Conservation (phyloP, 257 asterid species). For the Fraxinus anomala region DNA sequence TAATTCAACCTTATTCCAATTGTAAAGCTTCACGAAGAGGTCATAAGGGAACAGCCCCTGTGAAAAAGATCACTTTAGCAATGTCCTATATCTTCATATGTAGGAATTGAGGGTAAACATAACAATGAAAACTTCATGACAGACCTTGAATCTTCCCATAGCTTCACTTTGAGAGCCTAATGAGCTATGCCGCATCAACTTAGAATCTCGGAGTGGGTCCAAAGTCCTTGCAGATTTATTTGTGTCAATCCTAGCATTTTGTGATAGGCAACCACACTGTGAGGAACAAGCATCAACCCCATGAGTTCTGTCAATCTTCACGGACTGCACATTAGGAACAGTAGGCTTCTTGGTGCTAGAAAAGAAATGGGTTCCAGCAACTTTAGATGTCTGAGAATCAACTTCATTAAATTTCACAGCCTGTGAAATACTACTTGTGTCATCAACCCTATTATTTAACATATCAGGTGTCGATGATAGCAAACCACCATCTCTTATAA, state of each 20-base stretch:
- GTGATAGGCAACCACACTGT: conserved; percentile 27
- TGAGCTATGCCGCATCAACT: conserved; percentile 29
- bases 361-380: conserved; percentile 37
- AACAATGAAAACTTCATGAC: conserved; percentile 22
- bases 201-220: conserved; percentile 55
- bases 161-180: conserved; percentile 42
- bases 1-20: conserved; percentile 62
- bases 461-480: conserved; percentile 28
- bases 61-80: conserved; percentile 34
- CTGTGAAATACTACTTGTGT: conserved; percentile 28
- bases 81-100: conserved; percentile 9
- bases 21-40: conserved; percentile 72
- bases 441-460: conserved; percentile 29
- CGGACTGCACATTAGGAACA: conserved; percentile 31
- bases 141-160: conserved; percentile 47
- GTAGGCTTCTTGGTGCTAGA: conserved; percentile 33
- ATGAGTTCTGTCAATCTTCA: conserved; percentile 29
- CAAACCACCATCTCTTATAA: conserved; percentile 30
- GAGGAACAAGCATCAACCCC: conserved; percentile 34
- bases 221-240: conserved; percentile 42
- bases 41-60: conserved; percentile 79
- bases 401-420: conserved; percentile 34
- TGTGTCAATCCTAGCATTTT: conserved; percentile 33
- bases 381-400: conserved; percentile 32
- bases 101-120: conserved; percentile 1